A percentile compares a stretch with the other conserved stretches of the same genome.
Evolutionary conservation across 1,284 basidiomycete species (phyloP).

Genomic region (Moesziomyces parantarcticus): DNA sequence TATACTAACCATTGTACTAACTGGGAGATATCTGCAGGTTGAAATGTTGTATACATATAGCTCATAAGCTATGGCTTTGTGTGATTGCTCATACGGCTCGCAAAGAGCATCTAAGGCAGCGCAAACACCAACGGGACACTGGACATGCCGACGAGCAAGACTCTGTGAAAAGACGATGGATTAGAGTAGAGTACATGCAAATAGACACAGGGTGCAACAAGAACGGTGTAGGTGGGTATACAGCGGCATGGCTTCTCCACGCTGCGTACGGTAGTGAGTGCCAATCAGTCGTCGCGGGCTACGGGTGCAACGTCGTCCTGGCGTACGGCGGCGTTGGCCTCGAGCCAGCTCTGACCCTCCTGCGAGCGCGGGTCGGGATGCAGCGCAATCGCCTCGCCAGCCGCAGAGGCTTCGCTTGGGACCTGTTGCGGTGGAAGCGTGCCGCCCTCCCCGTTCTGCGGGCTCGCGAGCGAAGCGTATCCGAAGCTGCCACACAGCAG

Average conservation of each 20-base stretch:
- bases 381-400: constrained; percentile 36
- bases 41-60: background rate
- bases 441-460: constrained; percentile 1
- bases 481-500: constrained; percentile 59
- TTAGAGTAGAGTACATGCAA: no score
- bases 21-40: background rate
- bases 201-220: no score
- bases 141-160: background rate
- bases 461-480: constrained; percentile 3
- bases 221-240: no score
- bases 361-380: constrained; percentile 55
- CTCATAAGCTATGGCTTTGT: no score
- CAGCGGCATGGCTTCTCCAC: no score
- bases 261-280: no score
- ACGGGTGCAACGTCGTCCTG: constrained; percentile 35
- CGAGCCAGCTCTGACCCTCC: constrained; percentile 55
- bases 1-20: constrained; percentile 35
- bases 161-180: background rate
- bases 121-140: background rate
- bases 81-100: no score
- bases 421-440: constrained; percentile 19
- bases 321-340: constrained; percentile 37
- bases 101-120: no score
- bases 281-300: constrained; percentile 40
- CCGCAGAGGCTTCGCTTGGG: constrained; percentile 47